Evolutionary conservation across 2,329 filamentous ascomycete species (phyloP), one percentile per base, ranked within the genome.

Genomic region (Fusarium acutatum): DNA sequence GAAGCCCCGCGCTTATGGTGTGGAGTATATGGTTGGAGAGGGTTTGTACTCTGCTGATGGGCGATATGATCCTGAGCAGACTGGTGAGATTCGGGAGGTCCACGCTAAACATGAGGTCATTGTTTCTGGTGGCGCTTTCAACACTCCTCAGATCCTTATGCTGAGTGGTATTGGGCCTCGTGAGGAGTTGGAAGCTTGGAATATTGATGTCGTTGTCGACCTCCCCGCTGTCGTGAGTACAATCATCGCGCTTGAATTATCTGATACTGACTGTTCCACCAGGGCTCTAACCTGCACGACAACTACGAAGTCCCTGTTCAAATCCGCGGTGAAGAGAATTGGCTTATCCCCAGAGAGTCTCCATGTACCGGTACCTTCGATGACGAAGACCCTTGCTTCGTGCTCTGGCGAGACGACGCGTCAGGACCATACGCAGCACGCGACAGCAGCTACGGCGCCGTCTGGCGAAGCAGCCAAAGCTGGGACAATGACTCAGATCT

Each of bases 21-120:
- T 66, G 1, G 60, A 66, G 35, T 65, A 65, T 32, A 65, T 66
- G 60, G 63, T 65, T 10, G 63, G 63, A 0, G 47, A 65, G 9
- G 60, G 60, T 0, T 20, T 66, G 1, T 66, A 66, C 41, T 65
- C 63, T 37, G 60, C 63, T 3, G 63, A 66, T 5, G 60, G 60
- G 0, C 63, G 63, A 7, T 65, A 65, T 0, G 24, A 65, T 17
- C 49, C 63, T 12, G 22, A 65, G 9, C 35, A 65, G 5, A 65
- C 30, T 7, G 60, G 63, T 1, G 63, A 65, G 18, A 26, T 14
- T 3, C 30, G 32, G 14, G 18, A 49, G 37, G 63, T 65, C 0
- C 26, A 47, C 5, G 47, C 63, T 0, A 65, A 57, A 15, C 30
- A 65, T 4, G 63, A 66, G n/a, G 63, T 66, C 0, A 66, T 66